These are phyloP conservation scores for Adansonia digitata DNA, from an alignment of 345 rosid genomes.

Conservation along the genomic window DNA sequence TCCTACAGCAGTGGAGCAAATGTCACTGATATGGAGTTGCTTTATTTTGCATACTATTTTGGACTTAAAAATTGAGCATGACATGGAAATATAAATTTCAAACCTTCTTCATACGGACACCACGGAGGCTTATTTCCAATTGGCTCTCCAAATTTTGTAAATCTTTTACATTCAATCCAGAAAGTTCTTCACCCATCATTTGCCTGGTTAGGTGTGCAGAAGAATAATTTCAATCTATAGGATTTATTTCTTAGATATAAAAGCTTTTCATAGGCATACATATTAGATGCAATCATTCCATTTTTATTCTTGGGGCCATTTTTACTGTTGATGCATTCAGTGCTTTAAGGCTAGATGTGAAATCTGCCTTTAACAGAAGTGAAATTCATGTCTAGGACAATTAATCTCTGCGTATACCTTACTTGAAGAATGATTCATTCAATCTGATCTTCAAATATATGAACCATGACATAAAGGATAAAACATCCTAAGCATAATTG, in stretches of 20 bases:
- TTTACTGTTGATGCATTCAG: constrained; percentile 8
- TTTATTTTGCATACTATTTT: background rate
- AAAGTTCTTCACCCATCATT: constrained; percentile 78
- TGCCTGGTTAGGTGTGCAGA: constrained; percentile 40
- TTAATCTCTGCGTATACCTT: background rate
- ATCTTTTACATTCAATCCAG: constrained; percentile 46
- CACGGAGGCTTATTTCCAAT: constrained; percentile 46
- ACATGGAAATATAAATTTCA: constrained; percentile 7
- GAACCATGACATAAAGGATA: background rate
- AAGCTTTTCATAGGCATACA: background rate
- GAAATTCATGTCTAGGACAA: background rate
- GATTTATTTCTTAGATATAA: background rate
- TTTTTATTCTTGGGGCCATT: background rate
- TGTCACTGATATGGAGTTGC: constrained; percentile 9
- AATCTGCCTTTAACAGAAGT: background rate
- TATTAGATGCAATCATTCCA: background rate
- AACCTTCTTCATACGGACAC: constrained; percentile 65
- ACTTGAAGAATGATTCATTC: constrained; percentile 1
- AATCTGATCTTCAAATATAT: background rate
- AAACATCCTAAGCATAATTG: background rate
- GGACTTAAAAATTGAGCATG: constrained; percentile 7
- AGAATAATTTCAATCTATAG: background rate
- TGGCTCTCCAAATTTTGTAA: constrained; percentile 56
- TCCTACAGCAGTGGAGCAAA: constrained; percentile 36
- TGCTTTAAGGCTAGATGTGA: background rate